Percentiles rank a stretch among this genome's conserved stretches.
phyloP scores from a whole-genome alignment of 2,329 filamentous ascomycete genomes.

The Amesomyces nigricolor region DNA sequence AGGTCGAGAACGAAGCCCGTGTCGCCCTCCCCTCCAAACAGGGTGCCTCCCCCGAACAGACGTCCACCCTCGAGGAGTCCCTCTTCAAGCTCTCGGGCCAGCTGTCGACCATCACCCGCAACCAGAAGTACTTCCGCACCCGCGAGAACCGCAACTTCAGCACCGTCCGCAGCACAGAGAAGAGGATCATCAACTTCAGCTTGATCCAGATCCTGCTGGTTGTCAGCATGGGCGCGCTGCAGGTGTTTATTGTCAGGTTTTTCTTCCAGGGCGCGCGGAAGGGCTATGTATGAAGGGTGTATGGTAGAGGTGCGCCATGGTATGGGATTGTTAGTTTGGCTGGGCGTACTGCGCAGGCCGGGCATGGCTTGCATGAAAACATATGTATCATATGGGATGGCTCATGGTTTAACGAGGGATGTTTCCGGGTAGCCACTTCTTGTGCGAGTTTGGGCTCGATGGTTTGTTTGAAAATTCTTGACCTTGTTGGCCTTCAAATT shows the following conservation, averaged over 20 bases:
- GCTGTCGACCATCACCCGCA: conserved; percentile 87
- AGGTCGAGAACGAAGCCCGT: conserved; percentile 88
- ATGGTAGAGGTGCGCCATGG: no score
- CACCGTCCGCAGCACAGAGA: conserved; percentile 93
- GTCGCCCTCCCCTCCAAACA: conserved; percentile 82
- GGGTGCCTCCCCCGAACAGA: conserved; percentile 83
- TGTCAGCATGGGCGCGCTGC: conserved; percentile 88
- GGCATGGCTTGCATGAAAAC: conserved; percentile 21
- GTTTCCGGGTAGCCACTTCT: not conserved
- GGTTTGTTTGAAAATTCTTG: not conserved
- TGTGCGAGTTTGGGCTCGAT: not conserved
- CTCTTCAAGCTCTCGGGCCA: conserved; percentile 92
- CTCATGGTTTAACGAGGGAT: conserved; percentile 17
- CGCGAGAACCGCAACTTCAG: conserved; percentile 98
- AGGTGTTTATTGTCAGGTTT: conserved; percentile 96
- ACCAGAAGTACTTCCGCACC: conserved; percentile 99
- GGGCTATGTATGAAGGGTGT: conserved; percentile 55
- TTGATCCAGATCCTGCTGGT: conserved; percentile 89
- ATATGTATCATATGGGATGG: conserved; percentile 22
- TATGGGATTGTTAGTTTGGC: conserved; percentile 15
- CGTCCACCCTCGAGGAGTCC: conserved; percentile 81
- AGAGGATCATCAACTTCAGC: conserved; percentile 94
- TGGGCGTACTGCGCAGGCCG: conserved; percentile 20
- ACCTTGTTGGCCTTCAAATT: no score
- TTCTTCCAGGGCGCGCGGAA: conserved; percentile 83